phyloP scores from a whole-genome alignment of 2,329 filamentous ascomycete species.

The Trichoderma citrinoviride region DNA sequence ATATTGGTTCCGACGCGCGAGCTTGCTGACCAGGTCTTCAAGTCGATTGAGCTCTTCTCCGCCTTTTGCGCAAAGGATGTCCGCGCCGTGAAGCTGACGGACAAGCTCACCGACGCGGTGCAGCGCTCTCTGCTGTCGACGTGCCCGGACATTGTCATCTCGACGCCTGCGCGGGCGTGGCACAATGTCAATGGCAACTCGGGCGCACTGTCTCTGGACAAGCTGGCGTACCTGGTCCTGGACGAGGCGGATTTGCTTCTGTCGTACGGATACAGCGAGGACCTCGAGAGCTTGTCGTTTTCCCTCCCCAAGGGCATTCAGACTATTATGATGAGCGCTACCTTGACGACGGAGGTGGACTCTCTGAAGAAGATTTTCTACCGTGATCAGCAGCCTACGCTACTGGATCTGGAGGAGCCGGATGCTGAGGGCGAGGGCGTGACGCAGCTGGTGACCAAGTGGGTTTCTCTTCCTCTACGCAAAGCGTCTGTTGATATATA shows the following conservation, averaged over 20 bases:
- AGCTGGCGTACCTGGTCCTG: constrained; percentile 75
- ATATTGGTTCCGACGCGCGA: constrained; percentile 94
- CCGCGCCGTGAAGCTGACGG: constrained; percentile 78
- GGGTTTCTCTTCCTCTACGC: constrained; percentile 28
- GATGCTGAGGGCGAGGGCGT: constrained; percentile 74
- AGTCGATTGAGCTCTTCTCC: constrained; percentile 72
- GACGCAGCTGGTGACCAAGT: constrained; percentile 84
- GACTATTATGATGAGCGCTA: constrained; percentile 91
- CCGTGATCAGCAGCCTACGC: constrained; percentile 61
- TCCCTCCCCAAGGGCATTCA: constrained; percentile 82
- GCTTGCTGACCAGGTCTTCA: constrained; percentile 86
- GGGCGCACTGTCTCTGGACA: constrained; percentile 63
- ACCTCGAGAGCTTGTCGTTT: constrained; percentile 75
- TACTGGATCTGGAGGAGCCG: constrained; percentile 79
- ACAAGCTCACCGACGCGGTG: constrained; percentile 86
- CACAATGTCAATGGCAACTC: constrained; percentile 69
- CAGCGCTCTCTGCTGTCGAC: constrained; percentile 83
- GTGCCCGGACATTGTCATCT: constrained; percentile 83
- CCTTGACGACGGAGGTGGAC: constrained; percentile 82
- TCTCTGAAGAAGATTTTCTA: constrained; percentile 83
- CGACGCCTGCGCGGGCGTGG: constrained; percentile 82
- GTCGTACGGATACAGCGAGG: constrained; percentile 91
- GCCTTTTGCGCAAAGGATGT: constrained; percentile 83
- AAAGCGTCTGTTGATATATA: neutral
- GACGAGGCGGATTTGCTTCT: constrained; percentile 94